These are phyloP conservation scores for Lecanicillium sp. DNA, from an alignment of 2,329 filamentous ascomycete genomes.

Conservation along the genomic window DNA sequence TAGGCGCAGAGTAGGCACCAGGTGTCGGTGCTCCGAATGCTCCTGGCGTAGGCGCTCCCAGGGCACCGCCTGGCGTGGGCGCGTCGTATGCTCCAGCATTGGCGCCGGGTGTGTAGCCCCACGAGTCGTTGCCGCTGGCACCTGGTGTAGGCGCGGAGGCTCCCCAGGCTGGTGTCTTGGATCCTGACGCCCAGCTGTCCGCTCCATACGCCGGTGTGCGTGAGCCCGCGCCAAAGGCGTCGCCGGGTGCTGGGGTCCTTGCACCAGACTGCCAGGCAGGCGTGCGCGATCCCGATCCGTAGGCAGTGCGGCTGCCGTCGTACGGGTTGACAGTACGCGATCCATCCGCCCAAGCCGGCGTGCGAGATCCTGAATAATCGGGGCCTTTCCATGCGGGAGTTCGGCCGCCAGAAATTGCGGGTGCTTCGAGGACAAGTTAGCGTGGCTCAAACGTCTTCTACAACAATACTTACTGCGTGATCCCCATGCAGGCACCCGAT, in stretches of 20 bases:
- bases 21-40: constrained; percentile 64
- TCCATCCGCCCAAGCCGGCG: constrained; percentile 64
- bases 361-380: constrained; percentile 50
- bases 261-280: constrained; percentile 74
- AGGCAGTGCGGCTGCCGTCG: constrained; percentile 68
- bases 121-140: constrained; percentile 49
- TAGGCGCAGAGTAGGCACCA: constrained; percentile 58
- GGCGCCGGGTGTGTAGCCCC: constrained; percentile 50
- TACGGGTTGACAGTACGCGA: constrained; percentile 63
- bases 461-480: constrained; percentile 50
- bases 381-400: constrained; percentile 56
- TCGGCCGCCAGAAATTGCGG: constrained; percentile 44
- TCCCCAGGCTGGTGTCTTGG: constrained; percentile 71
- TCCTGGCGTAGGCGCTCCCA: constrained; percentile 54
- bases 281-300: constrained; percentile 65
- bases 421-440: constrained; percentile 36
- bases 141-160: constrained; percentile 51
- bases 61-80: constrained; percentile 54
- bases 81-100: constrained; percentile 55
- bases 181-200: constrained; percentile 59
- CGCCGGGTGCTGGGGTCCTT: constrained; percentile 56
- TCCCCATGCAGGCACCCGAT: constrained; percentile 72
- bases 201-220: constrained; percentile 57
- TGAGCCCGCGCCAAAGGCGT: constrained; percentile 59
- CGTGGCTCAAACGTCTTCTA: not conserved